These are phyloP conservation scores for Zasmidium cellare DNA, from an alignment of 2,329 filamentous ascomycete species.

Conservation along the genomic window DNA sequence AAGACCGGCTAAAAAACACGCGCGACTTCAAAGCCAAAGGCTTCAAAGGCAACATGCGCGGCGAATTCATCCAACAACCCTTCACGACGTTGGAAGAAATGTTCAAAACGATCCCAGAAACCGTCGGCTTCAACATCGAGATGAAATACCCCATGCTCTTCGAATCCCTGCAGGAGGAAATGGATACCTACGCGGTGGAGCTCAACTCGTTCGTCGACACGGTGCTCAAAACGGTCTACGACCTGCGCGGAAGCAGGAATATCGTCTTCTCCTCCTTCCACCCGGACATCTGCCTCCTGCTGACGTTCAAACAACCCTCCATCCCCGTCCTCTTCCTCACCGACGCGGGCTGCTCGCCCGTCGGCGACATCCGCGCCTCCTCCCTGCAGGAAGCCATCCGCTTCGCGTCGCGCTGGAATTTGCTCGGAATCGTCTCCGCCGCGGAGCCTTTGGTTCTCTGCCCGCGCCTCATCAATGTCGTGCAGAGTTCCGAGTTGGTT, in stretches of 20 bases:
- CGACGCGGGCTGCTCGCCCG: constrained; percentile 77
- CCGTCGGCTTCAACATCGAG: constrained; percentile 96
- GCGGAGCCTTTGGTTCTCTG: constrained; percentile 86
- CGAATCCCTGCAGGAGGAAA: constrained; percentile 91
- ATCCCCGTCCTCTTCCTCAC: constrained; percentile 95
- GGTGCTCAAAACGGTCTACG: constrained; percentile 85
- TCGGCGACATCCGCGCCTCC: constrained; percentile 85
- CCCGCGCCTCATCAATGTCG: constrained; percentile 83
- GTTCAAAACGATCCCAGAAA: constrained; percentile 78
- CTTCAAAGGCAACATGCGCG: constrained; percentile 92
- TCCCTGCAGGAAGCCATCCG: constrained; percentile 93
- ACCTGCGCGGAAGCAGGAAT: constrained; percentile 77
- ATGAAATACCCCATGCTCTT: constrained; percentile 99
- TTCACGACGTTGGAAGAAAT: constrained; percentile 95
- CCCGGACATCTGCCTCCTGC: constrained; percentile 89
- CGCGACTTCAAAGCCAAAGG: constrained; percentile 92
- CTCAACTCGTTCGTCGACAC: constrained; percentile 96
- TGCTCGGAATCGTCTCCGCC: constrained; percentile 87
- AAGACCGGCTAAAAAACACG: constrained; percentile 94
- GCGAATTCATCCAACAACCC: constrained; percentile 91
- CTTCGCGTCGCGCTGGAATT: constrained; percentile 91
- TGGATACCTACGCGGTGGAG: constrained; percentile 95
- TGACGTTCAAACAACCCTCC: constrained; percentile 95
- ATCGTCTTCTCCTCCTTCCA: constrained; percentile 98
- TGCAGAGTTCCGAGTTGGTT: constrained; percentile 90